Evolutionary conservation across 139 green algal genomes (phyloP).

Genomic region (Tetradesmus lagerheimii): DNA sequence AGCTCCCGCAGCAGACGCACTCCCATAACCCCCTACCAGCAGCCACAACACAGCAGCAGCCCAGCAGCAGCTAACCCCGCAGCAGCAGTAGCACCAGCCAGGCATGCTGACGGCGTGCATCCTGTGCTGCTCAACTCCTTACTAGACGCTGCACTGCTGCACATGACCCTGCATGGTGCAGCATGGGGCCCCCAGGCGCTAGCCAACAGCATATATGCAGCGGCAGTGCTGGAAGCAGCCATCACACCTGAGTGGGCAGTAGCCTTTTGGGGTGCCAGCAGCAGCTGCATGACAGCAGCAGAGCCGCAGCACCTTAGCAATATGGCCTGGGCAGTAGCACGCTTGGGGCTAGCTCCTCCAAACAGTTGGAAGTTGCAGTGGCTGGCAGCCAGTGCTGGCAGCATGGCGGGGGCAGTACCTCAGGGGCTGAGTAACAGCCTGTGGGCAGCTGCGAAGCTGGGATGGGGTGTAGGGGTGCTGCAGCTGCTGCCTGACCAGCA

Average conservation of each 20-base stretch:
- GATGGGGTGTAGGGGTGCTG: neutral
- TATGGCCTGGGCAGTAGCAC: slow-evolving; percentile 29
- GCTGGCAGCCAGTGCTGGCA: neutral
- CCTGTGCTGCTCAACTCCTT: neutral
- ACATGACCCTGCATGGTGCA: neutral
- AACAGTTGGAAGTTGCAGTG: neutral
- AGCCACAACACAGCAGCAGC: neutral
- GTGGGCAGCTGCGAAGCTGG: slow-evolving; percentile 37
- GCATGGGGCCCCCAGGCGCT: slow-evolving; percentile 7
- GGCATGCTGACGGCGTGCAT: neutral
- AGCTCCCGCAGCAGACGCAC: neutral
- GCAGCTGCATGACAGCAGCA: slow-evolving; percentile 1
- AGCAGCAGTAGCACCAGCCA: neutral
- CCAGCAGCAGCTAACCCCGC: neutral
- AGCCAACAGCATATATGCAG: slow-evolving; percentile 25
- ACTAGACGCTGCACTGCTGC: neutral
- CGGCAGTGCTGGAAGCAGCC: neutral
- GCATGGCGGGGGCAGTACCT: neutral
- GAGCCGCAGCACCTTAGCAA: slow-evolving; percentile 41
- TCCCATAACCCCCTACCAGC: neutral
- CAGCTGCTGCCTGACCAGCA: neutral
- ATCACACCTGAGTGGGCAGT: neutral
- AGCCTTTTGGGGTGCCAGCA: slow-evolving; percentile 11
- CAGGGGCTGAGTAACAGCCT: slow-evolving; percentile 39
- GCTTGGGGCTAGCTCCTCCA: neutral